Evolutionary conservation across 2,329 filamentous ascomycete genomes (phyloP).

Genomic region (Cladosporium halotolerans): DNA sequence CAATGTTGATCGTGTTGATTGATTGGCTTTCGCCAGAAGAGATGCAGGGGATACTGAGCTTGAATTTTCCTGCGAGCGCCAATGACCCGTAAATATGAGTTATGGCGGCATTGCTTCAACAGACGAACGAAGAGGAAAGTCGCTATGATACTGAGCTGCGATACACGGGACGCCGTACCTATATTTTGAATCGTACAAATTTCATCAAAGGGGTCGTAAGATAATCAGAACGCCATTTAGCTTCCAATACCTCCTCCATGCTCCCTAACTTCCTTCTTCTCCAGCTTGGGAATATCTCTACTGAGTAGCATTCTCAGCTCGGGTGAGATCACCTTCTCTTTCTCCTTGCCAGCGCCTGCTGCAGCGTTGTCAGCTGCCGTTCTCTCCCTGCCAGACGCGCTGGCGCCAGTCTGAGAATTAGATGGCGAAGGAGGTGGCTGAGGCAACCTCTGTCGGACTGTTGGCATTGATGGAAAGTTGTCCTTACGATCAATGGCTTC

Average conservation of each 20-base stretch:
- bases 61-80: too few relatives aligned
- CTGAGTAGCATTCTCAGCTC: slow-evolving; percentile 58
- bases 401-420: slow-evolving; percentile 16
- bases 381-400: slow-evolving; percentile 35
- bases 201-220: neutral
- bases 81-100: too few relatives aligned
- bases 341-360: slow-evolving; percentile 24
- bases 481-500: slow-evolving; percentile 89
- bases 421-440: slow-evolving; percentile 19
- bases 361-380: slow-evolving; percentile 27
- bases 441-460: slow-evolving; percentile 44
- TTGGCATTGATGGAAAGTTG: slow-evolving; percentile 62
- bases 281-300: slow-evolving; percentile 50
- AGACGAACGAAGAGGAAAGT: too few relatives aligned
- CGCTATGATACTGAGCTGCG: too few relatives aligned
- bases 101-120: too few relatives aligned
- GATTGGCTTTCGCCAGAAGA: too few relatives aligned
- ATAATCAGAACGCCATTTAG: neutral
- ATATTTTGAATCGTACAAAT: neutral
- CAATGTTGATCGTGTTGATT: too few relatives aligned
- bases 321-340: slow-evolving; percentile 53
- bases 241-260: slow-evolving; percentile 37
- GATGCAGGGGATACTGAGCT: too few relatives aligned
- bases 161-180: too few relatives aligned
- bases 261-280: slow-evolving; percentile 40